Conservation (phyloP, 345 rosid genomes). For the Odontarrhena argentea region DNA sequence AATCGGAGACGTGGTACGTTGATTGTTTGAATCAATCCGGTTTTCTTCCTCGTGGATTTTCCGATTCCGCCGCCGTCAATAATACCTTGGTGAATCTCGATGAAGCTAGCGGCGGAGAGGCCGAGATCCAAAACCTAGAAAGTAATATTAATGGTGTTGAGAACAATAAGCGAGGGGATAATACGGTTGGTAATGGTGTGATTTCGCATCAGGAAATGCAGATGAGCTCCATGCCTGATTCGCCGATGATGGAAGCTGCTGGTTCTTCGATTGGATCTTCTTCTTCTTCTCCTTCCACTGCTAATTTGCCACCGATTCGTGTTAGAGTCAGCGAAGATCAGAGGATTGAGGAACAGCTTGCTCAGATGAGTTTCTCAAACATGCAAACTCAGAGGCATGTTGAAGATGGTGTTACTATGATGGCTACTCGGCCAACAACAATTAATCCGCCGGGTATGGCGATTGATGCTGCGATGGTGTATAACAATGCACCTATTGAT, state of each 20-base stretch:
- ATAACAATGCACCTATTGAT: constrained; percentile 27
- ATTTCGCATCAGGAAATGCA: constrained; percentile 50
- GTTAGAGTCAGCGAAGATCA: constrained; percentile 50
- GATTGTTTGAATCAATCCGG: constrained; percentile 75
- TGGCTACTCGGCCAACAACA: constrained; percentile 41
- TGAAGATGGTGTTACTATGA: constrained; percentile 43
- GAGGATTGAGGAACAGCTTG: constrained; percentile 64
- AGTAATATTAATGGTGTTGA: constrained; percentile 25
- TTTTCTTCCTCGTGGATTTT: constrained; percentile 62
- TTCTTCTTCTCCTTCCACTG: constrained; percentile 68
- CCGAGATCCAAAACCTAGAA: constrained; percentile 33
- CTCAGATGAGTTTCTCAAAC: constrained; percentile 50
- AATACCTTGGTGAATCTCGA: constrained; percentile 59
- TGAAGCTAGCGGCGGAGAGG: constrained; percentile 35
- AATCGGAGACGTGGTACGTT: constrained; percentile 82
- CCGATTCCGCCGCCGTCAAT: constrained; percentile 62
- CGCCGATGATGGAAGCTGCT: constrained; percentile 55
- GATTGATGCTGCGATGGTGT: constrained; percentile 27
- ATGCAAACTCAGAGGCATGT: constrained; percentile 43
- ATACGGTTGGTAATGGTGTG: constrained; percentile 8
- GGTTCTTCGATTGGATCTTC: constrained; percentile 60
- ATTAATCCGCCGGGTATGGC: constrained; percentile 24
- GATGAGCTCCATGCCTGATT: constrained; percentile 55
- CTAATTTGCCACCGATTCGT: constrained; percentile 68
- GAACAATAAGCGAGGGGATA: constrained; percentile 40